Conservation (phyloP, 2,329 filamentous ascomycete species). For the Fusarium robinianum region DNA sequence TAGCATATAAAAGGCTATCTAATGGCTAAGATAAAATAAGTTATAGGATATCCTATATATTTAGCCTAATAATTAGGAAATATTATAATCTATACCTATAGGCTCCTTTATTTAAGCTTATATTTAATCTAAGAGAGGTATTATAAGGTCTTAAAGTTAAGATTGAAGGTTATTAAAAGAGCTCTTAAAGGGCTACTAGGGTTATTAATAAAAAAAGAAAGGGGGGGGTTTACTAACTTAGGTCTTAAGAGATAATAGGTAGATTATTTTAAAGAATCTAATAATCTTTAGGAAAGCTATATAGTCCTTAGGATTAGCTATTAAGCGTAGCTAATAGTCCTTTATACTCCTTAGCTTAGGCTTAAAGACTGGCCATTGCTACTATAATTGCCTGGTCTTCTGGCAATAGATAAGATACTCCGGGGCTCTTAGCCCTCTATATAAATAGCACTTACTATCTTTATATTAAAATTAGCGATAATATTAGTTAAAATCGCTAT, state of each 20-base stretch:
- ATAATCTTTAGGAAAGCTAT: neutral
- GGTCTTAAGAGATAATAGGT: conserved; percentile 1
- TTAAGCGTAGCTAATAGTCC: conserved; percentile 1
- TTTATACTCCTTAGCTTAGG: neutral
- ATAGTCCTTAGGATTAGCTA: conserved; percentile 2
- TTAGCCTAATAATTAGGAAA: no score
- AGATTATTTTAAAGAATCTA: conserved; percentile 5
- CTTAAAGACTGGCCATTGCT: conserved; percentile 5
- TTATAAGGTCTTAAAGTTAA: conserved; percentile 1
- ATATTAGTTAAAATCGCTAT: neutral
- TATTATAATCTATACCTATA: conserved; percentile 1
- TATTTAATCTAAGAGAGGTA: conserved; percentile 1
- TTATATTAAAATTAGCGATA: neutral
- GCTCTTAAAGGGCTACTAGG: neutral
- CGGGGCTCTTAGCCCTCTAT: neutral
- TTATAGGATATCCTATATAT: no score
- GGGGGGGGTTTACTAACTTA: conserved; percentile 1
- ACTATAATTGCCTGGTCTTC: neutral
- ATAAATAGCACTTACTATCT: neutral
- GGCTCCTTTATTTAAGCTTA: conserved; percentile 3
- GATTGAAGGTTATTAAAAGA: conserved; percentile 3
- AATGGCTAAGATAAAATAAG: no score
- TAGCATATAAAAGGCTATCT: no score
- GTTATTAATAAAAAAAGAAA: neutral
- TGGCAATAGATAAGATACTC: conserved; percentile 1